phyloP scores from a whole-genome alignment of 2,329 filamentous ascomycete genomes.

The Dothiorella sarmentorum region DNA sequence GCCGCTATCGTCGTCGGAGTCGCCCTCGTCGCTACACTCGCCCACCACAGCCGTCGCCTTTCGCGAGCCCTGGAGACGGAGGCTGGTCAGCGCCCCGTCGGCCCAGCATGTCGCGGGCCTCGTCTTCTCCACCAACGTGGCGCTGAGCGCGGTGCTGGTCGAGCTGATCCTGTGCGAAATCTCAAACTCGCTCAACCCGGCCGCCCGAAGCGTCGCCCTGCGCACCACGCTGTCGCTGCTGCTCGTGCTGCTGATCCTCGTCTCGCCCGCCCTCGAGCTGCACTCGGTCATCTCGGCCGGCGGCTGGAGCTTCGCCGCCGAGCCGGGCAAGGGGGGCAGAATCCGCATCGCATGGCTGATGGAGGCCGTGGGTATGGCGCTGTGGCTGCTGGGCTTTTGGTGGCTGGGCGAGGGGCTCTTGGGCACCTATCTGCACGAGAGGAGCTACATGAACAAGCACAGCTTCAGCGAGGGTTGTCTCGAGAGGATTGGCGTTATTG shows the following conservation, averaged over 20 bases:
- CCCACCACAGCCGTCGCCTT: slow-evolving; percentile 42
- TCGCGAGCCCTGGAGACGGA: slow-evolving; percentile 17
- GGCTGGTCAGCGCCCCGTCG: slow-evolving; percentile 20
- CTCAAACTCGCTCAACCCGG: slow-evolving; percentile 66
- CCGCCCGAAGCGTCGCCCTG: slow-evolving; percentile 65
- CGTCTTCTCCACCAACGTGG: slow-evolving; percentile 74
- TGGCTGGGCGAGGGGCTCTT: slow-evolving; percentile 65
- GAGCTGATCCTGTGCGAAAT: slow-evolving; percentile 84
- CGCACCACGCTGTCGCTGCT: slow-evolving; percentile 67
- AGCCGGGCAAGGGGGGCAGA: slow-evolving; percentile 55
- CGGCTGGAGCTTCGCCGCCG: slow-evolving; percentile 56
- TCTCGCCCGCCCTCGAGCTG: slow-evolving; percentile 77
- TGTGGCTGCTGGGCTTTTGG: slow-evolving; percentile 76
- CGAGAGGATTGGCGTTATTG: slow-evolving; percentile 74
- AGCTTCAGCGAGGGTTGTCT: slow-evolving; percentile 55
- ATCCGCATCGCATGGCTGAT: slow-evolving; percentile 62
- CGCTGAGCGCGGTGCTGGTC: slow-evolving; percentile 71
- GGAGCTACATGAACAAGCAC: slow-evolving; percentile 41
- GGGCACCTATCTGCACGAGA: slow-evolving; percentile 48
- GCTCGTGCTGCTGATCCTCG: slow-evolving; percentile 66
- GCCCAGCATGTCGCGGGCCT: slow-evolving; percentile 51
- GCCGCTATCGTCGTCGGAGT: slow-evolving; percentile 52
- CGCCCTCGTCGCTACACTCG: slow-evolving; percentile 60
- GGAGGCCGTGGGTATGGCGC: slow-evolving; percentile 58
- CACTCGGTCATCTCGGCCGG: slow-evolving; percentile 57